Conservation (phyloP, 129 eudicot genomes). For the Flaveria brownii region DNA sequence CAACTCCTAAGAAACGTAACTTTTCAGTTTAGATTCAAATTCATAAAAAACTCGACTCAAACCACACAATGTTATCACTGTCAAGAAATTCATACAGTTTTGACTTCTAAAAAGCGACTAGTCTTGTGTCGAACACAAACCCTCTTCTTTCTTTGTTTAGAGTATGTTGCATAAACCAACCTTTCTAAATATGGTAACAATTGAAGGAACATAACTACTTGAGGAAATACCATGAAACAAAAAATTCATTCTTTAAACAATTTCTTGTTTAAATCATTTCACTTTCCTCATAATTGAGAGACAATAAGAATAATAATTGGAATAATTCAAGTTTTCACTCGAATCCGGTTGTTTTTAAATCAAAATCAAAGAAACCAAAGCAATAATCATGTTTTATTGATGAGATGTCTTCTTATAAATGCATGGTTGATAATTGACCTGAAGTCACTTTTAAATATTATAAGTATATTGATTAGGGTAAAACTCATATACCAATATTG, state of each 20-base stretch:
- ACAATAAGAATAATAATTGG: conserved; percentile 21
- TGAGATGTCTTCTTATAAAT: conserved; percentile 17
- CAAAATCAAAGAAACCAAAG: conserved; percentile 16
- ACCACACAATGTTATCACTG: background rate
- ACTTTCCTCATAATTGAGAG: conserved; percentile 18
- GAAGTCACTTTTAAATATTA: background rate
- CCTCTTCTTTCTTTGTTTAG: conserved; percentile 9
- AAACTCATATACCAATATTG: too few relatives aligned
- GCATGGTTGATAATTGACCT: conserved; percentile 14
- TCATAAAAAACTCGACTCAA: background rate
- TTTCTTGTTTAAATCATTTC: conserved; percentile 17
- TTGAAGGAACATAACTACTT: conserved; percentile 22
- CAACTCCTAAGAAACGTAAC: background rate
- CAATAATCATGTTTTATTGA: conserved; percentile 12
- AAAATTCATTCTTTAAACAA: conserved; percentile 22
- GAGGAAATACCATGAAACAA: conserved; percentile 35
- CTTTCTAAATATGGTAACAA: conserved; percentile 9
- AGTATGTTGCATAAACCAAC: conserved; percentile 17
- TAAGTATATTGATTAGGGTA: too few relatives aligned
- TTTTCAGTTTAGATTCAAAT: background rate
- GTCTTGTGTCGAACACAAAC: background rate
- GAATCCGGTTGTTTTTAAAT: conserved; percentile 1
- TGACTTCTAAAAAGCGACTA: conserved; percentile 23
- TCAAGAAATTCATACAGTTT: background rate
- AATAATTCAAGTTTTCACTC: conserved; percentile 1